These are phyloP conservation scores for Sisymbrium irio DNA, from an alignment of 345 rosid species.

Conservation along the genomic window DNA sequence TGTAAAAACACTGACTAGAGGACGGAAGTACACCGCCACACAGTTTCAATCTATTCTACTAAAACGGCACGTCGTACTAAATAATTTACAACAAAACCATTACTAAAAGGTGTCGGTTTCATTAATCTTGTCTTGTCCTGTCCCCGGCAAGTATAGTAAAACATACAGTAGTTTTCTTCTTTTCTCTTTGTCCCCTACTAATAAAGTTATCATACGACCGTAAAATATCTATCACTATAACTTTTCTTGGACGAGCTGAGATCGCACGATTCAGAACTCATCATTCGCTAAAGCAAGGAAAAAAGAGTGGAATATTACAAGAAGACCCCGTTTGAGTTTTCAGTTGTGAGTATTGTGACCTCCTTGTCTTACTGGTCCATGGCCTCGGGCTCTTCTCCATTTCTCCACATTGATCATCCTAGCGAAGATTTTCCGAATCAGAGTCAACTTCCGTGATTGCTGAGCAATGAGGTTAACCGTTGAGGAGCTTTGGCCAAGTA, in stretches of 20 bases:
- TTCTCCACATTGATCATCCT: slow-evolving; percentile 58
- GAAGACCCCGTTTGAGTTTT: neutral
- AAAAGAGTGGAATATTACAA: neutral
- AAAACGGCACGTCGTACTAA: slow-evolving; percentile 12
- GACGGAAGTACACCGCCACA: neutral
- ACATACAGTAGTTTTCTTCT: neutral
- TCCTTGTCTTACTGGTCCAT: slow-evolving; percentile 37
- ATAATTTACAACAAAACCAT: neutral
- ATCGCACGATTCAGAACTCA: slow-evolving; percentile 22
- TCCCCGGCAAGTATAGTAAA: too few species aligned
- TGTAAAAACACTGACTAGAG: neutral
- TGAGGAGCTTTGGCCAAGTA: slow-evolving; percentile 57
- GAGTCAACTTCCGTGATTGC: slow-evolving; percentile 65
- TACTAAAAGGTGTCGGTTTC: neutral
- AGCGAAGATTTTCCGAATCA: slow-evolving; percentile 59
- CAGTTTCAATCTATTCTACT: neutral
- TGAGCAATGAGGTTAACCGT: slow-evolving; percentile 62
- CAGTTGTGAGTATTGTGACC: slow-evolving; percentile 40
- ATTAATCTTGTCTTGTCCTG: neutral
- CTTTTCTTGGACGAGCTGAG: slow-evolving; percentile 45
- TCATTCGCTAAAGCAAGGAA: slow-evolving; percentile 41
- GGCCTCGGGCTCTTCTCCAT: slow-evolving; percentile 66
- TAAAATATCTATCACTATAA: slow-evolving; percentile 7
- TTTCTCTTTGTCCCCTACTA: neutral
- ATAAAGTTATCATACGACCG: neutral